These are phyloP conservation scores for Crithidia expoeki DNA, from an alignment of 208 protist genomes.

Conservation along the genomic window DNA sequence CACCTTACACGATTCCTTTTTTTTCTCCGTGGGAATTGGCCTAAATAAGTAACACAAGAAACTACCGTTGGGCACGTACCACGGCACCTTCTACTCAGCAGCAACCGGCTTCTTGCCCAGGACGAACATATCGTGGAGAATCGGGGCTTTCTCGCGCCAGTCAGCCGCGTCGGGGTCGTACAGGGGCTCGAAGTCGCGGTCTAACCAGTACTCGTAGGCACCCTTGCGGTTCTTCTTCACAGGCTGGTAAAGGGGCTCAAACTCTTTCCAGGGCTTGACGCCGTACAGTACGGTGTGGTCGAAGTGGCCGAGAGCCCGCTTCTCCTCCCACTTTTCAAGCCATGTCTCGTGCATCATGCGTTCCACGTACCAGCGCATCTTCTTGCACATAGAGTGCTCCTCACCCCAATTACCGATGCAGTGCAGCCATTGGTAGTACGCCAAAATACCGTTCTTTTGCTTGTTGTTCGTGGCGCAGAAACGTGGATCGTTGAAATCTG, in stretches of 20 bases:
- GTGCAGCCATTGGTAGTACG: conserved; percentile 92
- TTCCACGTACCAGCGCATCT: conserved; percentile 92
- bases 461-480: conserved; percentile 76
- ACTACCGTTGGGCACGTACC: no score
- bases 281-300: conserved; percentile 89
- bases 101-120: conserved; percentile 87
- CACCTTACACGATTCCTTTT: not conserved
- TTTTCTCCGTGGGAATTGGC: conserved; percentile 11
- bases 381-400: conserved; percentile 92
- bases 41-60: conserved; percentile 6
- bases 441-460: conserved; percentile 89
- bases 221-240: conserved; percentile 91
- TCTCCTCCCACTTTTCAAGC: conserved; percentile 92
- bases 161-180: conserved; percentile 77
- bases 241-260: conserved; percentile 89
- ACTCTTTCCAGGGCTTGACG: conserved; percentile 89
- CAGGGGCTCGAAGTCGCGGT: conserved; percentile 85
- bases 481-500: conserved; percentile 85
- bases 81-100: no score
- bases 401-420: conserved; percentile 93
- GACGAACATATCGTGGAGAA: conserved; percentile 91
- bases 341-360: conserved; percentile 88
- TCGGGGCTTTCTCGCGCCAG: conserved; percentile 86
- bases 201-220: conserved; percentile 90
- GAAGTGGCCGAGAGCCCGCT: conserved; percentile 87